Percentiles rank a stretch among this genome's conserved stretches.
Conservation (phyloP, 2,329 filamentous ascomycete genomes). For the Apiospora saccharicola region DNA sequence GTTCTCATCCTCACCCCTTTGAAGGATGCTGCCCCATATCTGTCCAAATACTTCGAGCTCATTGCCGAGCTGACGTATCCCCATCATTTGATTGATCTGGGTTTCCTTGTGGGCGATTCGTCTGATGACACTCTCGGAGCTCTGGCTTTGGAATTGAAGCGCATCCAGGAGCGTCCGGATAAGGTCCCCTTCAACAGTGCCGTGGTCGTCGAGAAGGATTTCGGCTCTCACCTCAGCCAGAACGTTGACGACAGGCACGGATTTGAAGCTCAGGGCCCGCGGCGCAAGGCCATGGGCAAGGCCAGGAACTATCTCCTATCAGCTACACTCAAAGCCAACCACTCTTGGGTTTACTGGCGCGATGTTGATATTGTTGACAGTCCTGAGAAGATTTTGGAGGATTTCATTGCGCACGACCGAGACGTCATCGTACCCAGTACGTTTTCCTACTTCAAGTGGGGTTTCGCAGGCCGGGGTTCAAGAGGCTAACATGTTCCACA, state of each 20-base stretch:
- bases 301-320: constrained; percentile 92
- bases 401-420: constrained; percentile 92
- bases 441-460: constrained; percentile 43
- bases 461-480: neutral
- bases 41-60: constrained; percentile 93
- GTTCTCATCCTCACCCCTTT: constrained; percentile 92
- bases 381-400: constrained; percentile 86
- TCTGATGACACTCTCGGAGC: constrained; percentile 91
- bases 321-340: constrained; percentile 86
- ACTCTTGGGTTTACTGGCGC: constrained; percentile 99
- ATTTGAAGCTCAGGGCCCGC: constrained; percentile 86
- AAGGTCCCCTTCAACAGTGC: constrained; percentile 86
- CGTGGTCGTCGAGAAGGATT: constrained; percentile 89
- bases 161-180: constrained; percentile 83
- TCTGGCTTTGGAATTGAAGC: constrained; percentile 82
- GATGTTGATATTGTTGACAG: constrained; percentile 97
- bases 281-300: constrained; percentile 87
- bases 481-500: constrained; percentile 46
- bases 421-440: constrained; percentile 95
- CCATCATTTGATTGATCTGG: constrained; percentile 93
- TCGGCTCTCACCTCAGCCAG: constrained; percentile 78
- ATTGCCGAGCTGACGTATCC: constrained; percentile 90
- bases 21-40: constrained; percentile 83
- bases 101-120: constrained; percentile 92
- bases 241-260: constrained; percentile 83